Conservation (phyloP, 768 basidiomycete species). For the Agrocybe praecox region DNA sequence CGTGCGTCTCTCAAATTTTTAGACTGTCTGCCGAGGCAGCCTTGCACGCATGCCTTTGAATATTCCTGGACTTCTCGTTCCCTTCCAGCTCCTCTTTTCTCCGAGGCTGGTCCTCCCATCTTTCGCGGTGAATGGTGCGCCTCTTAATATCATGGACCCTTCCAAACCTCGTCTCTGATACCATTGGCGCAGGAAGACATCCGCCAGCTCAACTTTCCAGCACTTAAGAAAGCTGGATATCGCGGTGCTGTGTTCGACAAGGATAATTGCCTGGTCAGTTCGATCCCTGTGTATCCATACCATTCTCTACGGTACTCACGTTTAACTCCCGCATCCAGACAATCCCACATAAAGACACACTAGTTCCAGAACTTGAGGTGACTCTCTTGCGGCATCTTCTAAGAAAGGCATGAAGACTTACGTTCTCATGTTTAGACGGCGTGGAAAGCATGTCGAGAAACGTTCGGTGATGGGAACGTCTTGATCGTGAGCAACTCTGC, state of each 20-base stretch:
- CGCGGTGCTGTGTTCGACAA: conserved; percentile 95
- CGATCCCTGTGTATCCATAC: background rate
- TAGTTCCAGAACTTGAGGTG: conserved; percentile 80
- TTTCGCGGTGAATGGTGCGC: conserved; percentile 65
- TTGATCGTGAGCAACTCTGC: conserved; percentile 95
- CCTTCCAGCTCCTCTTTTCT: conserved; percentile 69
- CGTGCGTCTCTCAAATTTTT: background rate
- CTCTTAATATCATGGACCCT: background rate
- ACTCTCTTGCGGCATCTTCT: background rate
- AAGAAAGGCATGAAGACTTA: background rate
- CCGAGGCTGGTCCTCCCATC: conserved; percentile 72
- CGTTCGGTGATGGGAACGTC: conserved; percentile 79
- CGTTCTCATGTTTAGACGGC: conserved; percentile 49
- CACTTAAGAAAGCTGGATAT: conserved; percentile 75
- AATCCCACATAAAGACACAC: conserved; percentile 69
- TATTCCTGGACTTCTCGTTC: conserved; percentile 67
- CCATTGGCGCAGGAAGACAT: conserved; percentile 66
- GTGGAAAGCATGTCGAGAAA: conserved; percentile 71
- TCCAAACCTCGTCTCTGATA: background rate
- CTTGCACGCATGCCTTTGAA: conserved; percentile 69
- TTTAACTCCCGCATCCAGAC: conserved; percentile 53
- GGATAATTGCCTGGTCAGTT: conserved; percentile 90
- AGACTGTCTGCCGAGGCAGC: background rate
- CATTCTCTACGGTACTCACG: background rate
- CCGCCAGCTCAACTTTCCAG: conserved; percentile 78